Evolutionary conservation across 805 yeast genomes (phyloP).

Genomic region (Starmerella etchellsii): DNA sequence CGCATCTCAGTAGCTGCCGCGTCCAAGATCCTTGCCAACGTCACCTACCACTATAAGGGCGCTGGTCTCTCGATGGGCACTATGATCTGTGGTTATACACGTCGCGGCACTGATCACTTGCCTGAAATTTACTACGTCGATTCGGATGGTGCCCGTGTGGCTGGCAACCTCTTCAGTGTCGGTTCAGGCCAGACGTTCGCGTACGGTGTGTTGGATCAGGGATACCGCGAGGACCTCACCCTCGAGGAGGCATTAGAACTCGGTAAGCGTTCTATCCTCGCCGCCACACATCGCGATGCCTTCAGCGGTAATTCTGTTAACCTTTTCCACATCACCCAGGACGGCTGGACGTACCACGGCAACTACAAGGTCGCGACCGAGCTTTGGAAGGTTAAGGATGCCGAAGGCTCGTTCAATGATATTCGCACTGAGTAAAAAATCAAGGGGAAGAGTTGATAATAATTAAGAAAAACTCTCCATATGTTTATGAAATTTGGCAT

Average conservation of each 20-base stretch:
- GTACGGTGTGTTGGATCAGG: constrained; percentile 91
- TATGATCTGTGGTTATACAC: constrained; percentile 94
- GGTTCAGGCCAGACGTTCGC: constrained; percentile 99
- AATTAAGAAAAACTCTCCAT: background rate
- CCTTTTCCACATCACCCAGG: constrained; percentile 80
- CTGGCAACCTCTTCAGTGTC: constrained; percentile 91
- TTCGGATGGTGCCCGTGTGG: constrained; percentile 89
- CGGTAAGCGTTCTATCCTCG: constrained; percentile 90
- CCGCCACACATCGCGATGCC: constrained; percentile 98
- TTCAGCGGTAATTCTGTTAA: constrained; percentile 95
- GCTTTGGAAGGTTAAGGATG: constrained; percentile 82
- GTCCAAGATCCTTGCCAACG: constrained; percentile 77
- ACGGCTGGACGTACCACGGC: constrained; percentile 94
- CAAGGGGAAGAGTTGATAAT: background rate
- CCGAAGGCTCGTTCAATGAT: constrained; percentile 80
- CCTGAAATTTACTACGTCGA: constrained; percentile 94
- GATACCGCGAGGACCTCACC: constrained; percentile 78
- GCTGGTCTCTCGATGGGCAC: constrained; percentile 99
- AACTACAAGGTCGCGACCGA: constrained; percentile 82
- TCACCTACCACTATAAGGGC: constrained; percentile 89
- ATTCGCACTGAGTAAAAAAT: constrained; percentile 29
- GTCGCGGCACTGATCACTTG: constrained; percentile 53
- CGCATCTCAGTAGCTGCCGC: constrained; percentile 95
- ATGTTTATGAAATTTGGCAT: constrained; percentile 3
- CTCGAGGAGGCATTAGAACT: constrained; percentile 88